Evolutionary conservation across 176 grass and related monocot genomes (phyloP), one percentile per base, ranked within the genome.

Genomic region (Elymus sibiricus): DNA sequence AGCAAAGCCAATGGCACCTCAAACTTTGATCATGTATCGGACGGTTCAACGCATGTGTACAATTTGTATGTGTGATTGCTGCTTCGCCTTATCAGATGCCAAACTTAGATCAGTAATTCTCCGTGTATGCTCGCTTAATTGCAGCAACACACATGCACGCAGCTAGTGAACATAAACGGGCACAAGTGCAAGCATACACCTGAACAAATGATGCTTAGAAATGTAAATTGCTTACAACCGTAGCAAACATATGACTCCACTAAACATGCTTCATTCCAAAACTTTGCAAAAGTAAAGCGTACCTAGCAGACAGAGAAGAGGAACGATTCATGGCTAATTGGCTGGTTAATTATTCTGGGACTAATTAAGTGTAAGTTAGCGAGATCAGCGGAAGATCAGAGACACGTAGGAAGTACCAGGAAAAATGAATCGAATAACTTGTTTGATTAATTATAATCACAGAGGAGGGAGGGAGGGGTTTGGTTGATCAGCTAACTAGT

Each of bases 401-500:
- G 11, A 75, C 43, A 49, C 0, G 7, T 7, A 28, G 2, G 43
- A 29, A 16, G 4, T 3, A 24, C 32, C 3, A 31, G 42, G 5
- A 1, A 37, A 28, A 42, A 77, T 24, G 27, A 77, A 78, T 31
- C 17, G 78, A 65, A 64, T 64, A 63, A 70, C 24, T 26, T 22
- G 61, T 70, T 64, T 53, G 64, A 43, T 75, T 65, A 49, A 40
- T 84, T 55, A 80, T 81, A 88, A 72, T 88, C 76, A 85, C 70
- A 85, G 25, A 49, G 43, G 5, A n/a, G 26, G 19, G 22, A 16
- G 37, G 16, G 44, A 49, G 46, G 11, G 44, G 37, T 46, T 46
- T 12, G 47, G 24, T 31, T 0, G 67, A 53, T 43, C 29, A 7
- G 24, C 61, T 85, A 10, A 2, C 25, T 49, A 28, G 8, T 25